phyloP scores from a whole-genome alignment of 106 monocot genomes.

The Gastrodia elata region DNA sequence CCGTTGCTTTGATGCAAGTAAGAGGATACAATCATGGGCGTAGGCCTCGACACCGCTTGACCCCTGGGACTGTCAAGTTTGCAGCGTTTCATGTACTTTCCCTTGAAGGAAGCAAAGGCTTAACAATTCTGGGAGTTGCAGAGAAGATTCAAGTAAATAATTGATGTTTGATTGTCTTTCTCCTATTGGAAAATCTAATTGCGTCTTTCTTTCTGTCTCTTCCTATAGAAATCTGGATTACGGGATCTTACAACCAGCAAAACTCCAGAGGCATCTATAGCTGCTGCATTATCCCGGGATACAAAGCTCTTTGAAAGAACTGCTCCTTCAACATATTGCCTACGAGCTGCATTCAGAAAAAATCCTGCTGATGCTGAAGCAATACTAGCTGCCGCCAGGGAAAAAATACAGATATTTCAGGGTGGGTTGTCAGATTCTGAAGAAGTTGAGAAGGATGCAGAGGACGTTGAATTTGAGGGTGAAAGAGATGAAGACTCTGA shows the following conservation, averaged over 20 bases:
- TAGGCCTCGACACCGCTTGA: slow-evolving; percentile 77
- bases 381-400: slow-evolving; percentile 71
- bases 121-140: slow-evolving; percentile 94
- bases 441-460: slow-evolving; percentile 74
- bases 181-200: background rate
- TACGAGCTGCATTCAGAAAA: slow-evolving; percentile 69
- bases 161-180: background rate
- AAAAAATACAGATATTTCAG: slow-evolving; percentile 79
- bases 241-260: slow-evolving; percentile 98
- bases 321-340: slow-evolving; percentile 99
- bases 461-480: slow-evolving; percentile 66
- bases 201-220: slow-evolving; percentile 8
- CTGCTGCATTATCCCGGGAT: slow-evolving; percentile 90
- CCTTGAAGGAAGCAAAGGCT: slow-evolving; percentile 73
- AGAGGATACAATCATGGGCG: slow-evolving; percentile 67
- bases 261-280: slow-evolving; percentile 98
- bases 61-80: slow-evolving; percentile 99
- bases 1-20: slow-evolving; percentile 88
- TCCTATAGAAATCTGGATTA: slow-evolving; percentile 78
- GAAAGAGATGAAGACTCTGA: slow-evolving; percentile 93
- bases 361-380: slow-evolving; percentile 83
- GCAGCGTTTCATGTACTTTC: slow-evolving; percentile 99
- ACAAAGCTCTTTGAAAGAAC: slow-evolving; percentile 93
- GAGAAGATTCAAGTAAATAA: slow-evolving; percentile 90
- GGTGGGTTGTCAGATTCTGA: slow-evolving; percentile 85